Evolutionary conservation across 345 rosid genomes (phyloP), one percentile per base, ranked within the genome.

Genomic region (Capsella bursapastoris): DNA sequence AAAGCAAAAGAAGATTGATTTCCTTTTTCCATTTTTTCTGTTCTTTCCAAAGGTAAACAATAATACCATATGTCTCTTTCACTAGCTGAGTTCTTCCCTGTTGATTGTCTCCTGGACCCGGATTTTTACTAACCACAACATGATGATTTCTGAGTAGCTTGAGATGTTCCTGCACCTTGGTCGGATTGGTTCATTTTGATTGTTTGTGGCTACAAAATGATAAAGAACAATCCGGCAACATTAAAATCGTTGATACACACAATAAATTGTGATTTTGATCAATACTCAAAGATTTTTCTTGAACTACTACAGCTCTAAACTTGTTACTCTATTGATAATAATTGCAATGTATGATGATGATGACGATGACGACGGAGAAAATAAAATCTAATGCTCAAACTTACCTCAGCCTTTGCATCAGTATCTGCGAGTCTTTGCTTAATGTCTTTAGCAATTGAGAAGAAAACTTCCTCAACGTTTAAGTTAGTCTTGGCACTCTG

Each of bases 401-500:
- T 4, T 40, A 90, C 97, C 90, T 90, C 94, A 59, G 94, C 82
- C 73, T 64, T 82, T 7, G 94, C 74, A 81, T 90, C 94, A 3
- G 84, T 87, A 73, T 90, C 94, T 11, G 90, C 84, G 62, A 90
- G 94, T 83, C 97, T 84, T 81, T 87, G 92, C 87, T 87, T 90
- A 40, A 90, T 90, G 74, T 87, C 92, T 84, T 88, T 83, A 12
- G 84, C 94, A 62, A 90, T 84, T 71, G 92, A 87, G 71, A 90
- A 89, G 94, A 90, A 90, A 80, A 90, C 97, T 72, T 90, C 92
- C 81, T 90, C 97, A 63, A 90, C 97, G 40, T 90, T 90, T 65
- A 87, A 76, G 81, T 86, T 88, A 15, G 96, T 90, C 85, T 90
- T 90, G 69, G 97, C 97, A 86, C 97, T 90, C 97, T 90, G 92